phyloP scores from a whole-genome alignment of 2,329 filamentous ascomycete species.

The Cercospora berteroae region DNA sequence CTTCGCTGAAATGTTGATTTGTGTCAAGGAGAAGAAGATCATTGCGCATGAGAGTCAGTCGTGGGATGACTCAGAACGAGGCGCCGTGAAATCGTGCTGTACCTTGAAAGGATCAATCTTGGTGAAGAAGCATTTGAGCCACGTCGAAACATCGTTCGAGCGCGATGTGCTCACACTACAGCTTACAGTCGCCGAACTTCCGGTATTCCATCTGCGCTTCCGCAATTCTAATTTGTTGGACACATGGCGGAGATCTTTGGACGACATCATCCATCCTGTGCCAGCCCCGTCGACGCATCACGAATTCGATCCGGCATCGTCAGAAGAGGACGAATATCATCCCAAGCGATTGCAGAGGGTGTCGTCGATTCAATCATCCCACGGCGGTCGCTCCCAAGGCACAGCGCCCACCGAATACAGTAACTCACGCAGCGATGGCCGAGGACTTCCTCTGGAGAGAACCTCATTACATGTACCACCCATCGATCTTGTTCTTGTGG shows the following conservation, averaged over 20 bases:
- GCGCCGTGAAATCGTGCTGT: slow-evolving; percentile 67
- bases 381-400: slow-evolving; percentile 77
- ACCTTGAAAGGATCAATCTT: slow-evolving; percentile 96
- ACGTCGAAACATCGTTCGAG: slow-evolving; percentile 71
- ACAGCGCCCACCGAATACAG: slow-evolving; percentile 94
- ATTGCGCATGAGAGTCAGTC: slow-evolving; percentile 54
- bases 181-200: slow-evolving; percentile 86
- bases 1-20: slow-evolving; percentile 98
- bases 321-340: slow-evolving; percentile 40
- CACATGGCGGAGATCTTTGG: slow-evolving; percentile 81
- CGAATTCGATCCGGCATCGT: slow-evolving; percentile 76
- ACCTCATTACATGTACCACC: slow-evolving; percentile 79
- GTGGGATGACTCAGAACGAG: slow-evolving; percentile 59
- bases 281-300: slow-evolving; percentile 57
- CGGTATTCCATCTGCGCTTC: slow-evolving; percentile 91
- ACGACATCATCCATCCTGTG: slow-evolving; percentile 73
- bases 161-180: slow-evolving; percentile 84
- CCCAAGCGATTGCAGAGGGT: slow-evolving; percentile 61
- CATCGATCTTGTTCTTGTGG: slow-evolving; percentile 91
- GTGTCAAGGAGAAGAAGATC: slow-evolving; percentile 93
- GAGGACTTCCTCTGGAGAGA: slow-evolving; percentile 48
- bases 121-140: slow-evolving; percentile 95
- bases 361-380: slow-evolving; percentile 78
- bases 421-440: slow-evolving; percentile 53
- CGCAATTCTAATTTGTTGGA: slow-evolving; percentile 80